Evolutionary conservation across 2,329 filamentous ascomycete genomes (phyloP).

Genomic region (Fusarium lyarnte): DNA sequence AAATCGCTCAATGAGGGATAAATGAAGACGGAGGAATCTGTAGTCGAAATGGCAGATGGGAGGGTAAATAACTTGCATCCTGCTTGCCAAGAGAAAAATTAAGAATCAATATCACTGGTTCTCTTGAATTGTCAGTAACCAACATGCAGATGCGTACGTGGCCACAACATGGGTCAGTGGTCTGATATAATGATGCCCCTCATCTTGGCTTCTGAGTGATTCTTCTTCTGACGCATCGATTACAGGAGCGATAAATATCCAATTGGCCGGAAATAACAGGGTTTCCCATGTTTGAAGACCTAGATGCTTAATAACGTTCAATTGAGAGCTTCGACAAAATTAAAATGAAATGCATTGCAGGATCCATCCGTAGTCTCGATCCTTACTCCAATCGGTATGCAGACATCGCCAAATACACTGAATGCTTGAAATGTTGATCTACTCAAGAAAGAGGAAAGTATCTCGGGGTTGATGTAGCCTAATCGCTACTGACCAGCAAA

Average conservation of each 20-base stretch:
- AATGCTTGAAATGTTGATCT: too few relatives aligned
- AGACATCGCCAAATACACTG: too few relatives aligned
- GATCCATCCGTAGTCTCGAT: too few relatives aligned
- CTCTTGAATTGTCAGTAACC: background rate
- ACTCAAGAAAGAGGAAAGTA: too few relatives aligned
- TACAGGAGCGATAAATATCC: background rate
- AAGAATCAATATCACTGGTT: background rate
- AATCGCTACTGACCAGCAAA: too few relatives aligned
- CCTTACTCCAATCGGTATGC: too few relatives aligned
- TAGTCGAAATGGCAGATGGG: background rate
- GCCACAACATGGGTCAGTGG: background rate
- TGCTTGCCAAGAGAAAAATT: too few relatives aligned
- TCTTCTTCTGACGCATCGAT: background rate
- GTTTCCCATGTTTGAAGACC: too few relatives aligned
- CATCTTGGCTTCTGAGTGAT: background rate
- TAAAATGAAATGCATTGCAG: background rate
- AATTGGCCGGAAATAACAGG: background rate
- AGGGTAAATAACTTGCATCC: rapidly evolving
- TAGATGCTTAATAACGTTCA: background rate
- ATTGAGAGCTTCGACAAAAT: background rate
- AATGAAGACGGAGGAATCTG: background rate
- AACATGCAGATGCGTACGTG: background rate
- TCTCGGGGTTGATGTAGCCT: background rate
- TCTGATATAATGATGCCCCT: background rate
- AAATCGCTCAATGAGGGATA: background rate